phyloP scores from a whole-genome alignment of 2,329 filamentous ascomycete species.

The Cryoendolithus antarcticus region DNA sequence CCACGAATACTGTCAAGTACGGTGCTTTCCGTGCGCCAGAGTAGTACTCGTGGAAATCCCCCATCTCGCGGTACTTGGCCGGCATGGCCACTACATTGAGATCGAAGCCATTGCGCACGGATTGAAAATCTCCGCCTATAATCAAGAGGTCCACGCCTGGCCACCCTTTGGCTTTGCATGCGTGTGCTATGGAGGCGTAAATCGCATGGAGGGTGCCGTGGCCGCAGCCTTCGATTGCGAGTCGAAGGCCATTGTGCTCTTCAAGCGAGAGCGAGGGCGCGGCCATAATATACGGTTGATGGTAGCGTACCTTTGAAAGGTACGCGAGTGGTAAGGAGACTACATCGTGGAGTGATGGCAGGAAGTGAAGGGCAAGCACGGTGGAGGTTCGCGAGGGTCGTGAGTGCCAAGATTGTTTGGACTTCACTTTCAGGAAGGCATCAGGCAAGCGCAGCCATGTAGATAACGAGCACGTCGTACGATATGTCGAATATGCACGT shows the following conservation, averaged over 20 bases:
- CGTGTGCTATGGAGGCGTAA: constrained; percentile 61
- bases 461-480: too few relatives aligned
- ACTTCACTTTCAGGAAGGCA: too few relatives aligned
- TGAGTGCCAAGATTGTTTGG: too few relatives aligned
- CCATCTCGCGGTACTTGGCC: constrained; percentile 71
- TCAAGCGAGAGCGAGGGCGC: constrained; percentile 3
- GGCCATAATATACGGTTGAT: constrained; percentile 1
- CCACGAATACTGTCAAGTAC: constrained; percentile 83
- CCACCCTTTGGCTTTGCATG: constrained; percentile 64
- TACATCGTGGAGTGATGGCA: constrained; percentile 2
- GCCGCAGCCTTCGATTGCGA: constrained; percentile 82
- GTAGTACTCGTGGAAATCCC: constrained; percentile 93
- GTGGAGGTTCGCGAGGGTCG: too few relatives aligned
- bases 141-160: constrained; percentile 76
- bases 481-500: too few relatives aligned
- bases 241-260: constrained; percentile 43
- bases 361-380: not conserved
- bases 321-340: not conserved
- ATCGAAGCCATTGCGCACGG: constrained; percentile 78
- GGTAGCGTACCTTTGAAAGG: not conserved
- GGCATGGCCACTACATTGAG: constrained; percentile 83
- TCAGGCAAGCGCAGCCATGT: too few relatives aligned
- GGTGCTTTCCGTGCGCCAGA: constrained; percentile 64
- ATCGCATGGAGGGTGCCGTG: constrained; percentile 88
- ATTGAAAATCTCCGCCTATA: constrained; percentile 92